Evolutionary conservation across 257 asterid species (phyloP).

Genomic region (Echium plantagineum): DNA sequence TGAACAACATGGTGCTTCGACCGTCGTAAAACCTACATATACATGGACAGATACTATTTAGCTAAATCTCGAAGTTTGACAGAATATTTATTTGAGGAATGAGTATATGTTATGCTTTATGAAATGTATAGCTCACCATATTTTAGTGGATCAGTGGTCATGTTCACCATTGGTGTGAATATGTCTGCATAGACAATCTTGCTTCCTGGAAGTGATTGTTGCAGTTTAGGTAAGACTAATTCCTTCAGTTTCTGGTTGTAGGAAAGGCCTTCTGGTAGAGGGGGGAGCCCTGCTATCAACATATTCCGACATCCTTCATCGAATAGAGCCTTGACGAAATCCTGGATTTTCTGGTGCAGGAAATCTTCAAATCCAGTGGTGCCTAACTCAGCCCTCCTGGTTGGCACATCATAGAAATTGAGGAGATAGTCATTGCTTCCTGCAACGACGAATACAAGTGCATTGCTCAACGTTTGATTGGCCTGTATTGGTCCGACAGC

Average conservation of each 20-base stretch:
- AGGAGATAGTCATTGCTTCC: too few species aligned
- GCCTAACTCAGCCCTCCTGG: conserved; percentile 15
- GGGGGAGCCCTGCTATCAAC: conserved; percentile 58
- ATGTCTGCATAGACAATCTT: conserved; percentile 37
- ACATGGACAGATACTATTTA: background rate
- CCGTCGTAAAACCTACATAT: too few species aligned
- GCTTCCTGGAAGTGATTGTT: conserved; percentile 35
- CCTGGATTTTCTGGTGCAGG: conserved; percentile 30
- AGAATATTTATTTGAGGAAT: too few species aligned
- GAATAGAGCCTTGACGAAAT: conserved; percentile 44
- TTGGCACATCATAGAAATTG: background rate
- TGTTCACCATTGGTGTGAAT: conserved; percentile 33
- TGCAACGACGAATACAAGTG: too few species aligned
- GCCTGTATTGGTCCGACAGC: conserved; percentile 38
- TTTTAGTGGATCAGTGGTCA: conserved; percentile 37
- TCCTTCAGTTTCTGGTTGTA: conserved; percentile 33
- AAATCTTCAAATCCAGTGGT: conserved; percentile 37
- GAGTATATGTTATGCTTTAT: too few species aligned
- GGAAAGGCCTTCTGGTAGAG: conserved; percentile 27
- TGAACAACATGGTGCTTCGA: background rate
- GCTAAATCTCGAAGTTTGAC: too few species aligned
- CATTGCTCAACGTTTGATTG: too few species aligned
- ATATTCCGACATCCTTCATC: conserved; percentile 47
- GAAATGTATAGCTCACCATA: conserved; percentile 22
- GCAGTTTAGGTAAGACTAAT: conserved; percentile 20